A percentile compares a stretch with the other conserved stretches of the same genome.
Conservation (phyloP, 2,329 filamentous ascomycete species). For the Hirsutella thompsonii region DNA sequence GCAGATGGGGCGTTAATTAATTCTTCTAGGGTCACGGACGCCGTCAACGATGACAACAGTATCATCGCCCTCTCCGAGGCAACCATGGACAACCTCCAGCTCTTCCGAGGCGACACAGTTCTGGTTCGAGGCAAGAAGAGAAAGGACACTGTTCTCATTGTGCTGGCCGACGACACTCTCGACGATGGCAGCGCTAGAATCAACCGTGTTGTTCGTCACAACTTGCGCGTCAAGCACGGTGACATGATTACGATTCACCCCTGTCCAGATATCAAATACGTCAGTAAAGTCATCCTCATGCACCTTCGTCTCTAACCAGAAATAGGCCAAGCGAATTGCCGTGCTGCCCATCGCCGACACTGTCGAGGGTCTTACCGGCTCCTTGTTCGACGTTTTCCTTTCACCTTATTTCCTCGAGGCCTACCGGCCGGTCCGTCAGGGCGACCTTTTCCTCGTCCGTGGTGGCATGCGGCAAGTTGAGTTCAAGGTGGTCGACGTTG, state of each 20-base stretch:
- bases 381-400: constrained; percentile 97
- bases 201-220: constrained; percentile 97
- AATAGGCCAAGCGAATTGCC: constrained; percentile 91
- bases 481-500: constrained; percentile 98
- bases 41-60: constrained; percentile 98
- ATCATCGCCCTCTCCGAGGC: constrained; percentile 97
- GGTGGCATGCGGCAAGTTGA: constrained; percentile 98
- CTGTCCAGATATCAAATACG: constrained; percentile 99
- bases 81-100: constrained; percentile 95
- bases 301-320: constrained; percentile 5
- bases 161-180: constrained; percentile 92
- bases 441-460: constrained; percentile 92
- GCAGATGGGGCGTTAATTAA: constrained; percentile 7
- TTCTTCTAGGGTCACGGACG: constrained; percentile 77
- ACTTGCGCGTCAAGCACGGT: constrained; percentile 95
- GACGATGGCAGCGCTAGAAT: constrained; percentile 95
- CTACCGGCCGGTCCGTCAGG: constrained; percentile 92
- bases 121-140: constrained; percentile 99
- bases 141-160: constrained; percentile 97
- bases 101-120: constrained; percentile 97
- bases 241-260: constrained; percentile 95
- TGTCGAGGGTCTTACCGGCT: constrained; percentile 92
- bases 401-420: constrained; percentile 99
- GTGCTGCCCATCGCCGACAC: constrained; percentile 97
- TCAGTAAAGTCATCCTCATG: constrained; percentile 34